These are phyloP conservation scores for Paracorniculantispora psalliotae DNA, from an alignment of 2,329 filamentous ascomycete genomes.

Conservation along the genomic window DNA sequence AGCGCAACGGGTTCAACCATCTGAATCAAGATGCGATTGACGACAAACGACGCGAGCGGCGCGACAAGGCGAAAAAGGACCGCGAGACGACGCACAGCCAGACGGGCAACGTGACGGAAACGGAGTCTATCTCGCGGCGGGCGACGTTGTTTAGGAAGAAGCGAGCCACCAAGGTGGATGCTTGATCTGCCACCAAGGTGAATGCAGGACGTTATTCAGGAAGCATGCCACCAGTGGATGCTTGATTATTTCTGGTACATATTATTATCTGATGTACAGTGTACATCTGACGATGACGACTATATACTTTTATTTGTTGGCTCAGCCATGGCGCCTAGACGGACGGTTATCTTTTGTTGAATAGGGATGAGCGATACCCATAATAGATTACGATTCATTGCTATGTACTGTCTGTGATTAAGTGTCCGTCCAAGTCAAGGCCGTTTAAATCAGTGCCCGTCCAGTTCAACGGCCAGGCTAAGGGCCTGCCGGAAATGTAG, in stretches of 20 bases:
- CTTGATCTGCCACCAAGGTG: too few relatives aligned
- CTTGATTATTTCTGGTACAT: constrained; percentile 5
- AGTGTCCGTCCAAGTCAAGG: not conserved
- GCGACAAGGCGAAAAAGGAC: constrained; percentile 47
- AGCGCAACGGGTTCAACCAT: constrained; percentile 74
- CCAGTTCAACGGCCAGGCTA: too few relatives aligned
- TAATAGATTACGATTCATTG: constrained; percentile 11
- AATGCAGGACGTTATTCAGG: too few relatives aligned
- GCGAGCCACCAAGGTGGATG: constrained; percentile 20
- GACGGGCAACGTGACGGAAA: constrained; percentile 28
- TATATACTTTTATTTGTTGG: constrained; percentile 11
- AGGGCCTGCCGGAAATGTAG: constrained; percentile 28
- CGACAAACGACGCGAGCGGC: constrained; percentile 64
- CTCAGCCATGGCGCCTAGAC: not conserved
- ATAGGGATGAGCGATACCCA: constrained; percentile 17
- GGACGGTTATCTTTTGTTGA: constrained; percentile 14
- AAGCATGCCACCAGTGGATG: not conserved
- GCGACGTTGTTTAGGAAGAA: constrained; percentile 43
- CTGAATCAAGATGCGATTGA: constrained; percentile 80
- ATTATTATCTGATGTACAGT: constrained; percentile 8
- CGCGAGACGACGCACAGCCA: constrained; percentile 24
- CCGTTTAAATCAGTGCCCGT: too few relatives aligned
- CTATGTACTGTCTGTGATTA: not conserved
- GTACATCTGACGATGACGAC: constrained; percentile 12
- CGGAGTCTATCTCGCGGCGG: constrained; percentile 23